These are phyloP conservation scores for Trichoderma asperellum DNA, from an alignment of 2,329 filamentous ascomycete species.

Conservation along the genomic window DNA sequence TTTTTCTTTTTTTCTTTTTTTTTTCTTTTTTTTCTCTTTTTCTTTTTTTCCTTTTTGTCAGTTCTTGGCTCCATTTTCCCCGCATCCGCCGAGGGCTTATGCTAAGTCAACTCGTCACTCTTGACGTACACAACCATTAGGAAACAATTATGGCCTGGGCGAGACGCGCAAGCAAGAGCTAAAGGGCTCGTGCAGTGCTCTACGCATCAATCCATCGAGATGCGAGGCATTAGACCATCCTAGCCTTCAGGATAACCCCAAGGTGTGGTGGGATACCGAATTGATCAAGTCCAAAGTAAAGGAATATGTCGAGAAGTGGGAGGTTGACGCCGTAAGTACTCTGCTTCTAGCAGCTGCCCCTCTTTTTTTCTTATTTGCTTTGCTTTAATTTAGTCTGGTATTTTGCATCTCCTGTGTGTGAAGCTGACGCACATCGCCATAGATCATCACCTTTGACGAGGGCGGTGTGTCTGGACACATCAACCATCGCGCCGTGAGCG, in stretches of 20 bases:
- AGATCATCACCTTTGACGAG: conserved; percentile 48
- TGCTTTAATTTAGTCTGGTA: neutral
- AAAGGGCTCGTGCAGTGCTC: conserved; percentile 37
- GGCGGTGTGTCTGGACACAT: conserved; percentile 47
- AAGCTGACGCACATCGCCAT: conserved; percentile 9
- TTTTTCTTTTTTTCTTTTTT: neutral
- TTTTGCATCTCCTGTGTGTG: neutral
- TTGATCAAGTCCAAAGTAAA: conserved; percentile 41
- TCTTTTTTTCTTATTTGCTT: neutral
- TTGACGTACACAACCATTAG: conserved; percentile 19
- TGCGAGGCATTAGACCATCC: conserved; percentile 42
- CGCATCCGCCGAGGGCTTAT: conserved; percentile 8
- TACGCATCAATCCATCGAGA: conserved; percentile 37
- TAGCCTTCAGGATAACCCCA: conserved; percentile 46
- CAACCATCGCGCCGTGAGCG: conserved; percentile 47
- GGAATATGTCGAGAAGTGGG: conserved; percentile 43
- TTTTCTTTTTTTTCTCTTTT: neutral
- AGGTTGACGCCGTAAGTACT: conserved; percentile 38
- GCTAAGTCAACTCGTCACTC: conserved; percentile 3
- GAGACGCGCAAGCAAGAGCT: conserved; percentile 38
- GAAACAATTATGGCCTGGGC: conserved; percentile 41
- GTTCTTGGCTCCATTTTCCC: conserved; percentile 8
- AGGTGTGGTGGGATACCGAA: conserved; percentile 44
- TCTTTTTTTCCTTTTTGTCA: neutral
- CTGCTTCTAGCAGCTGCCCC: neutral